Base-by-base conservation (phyloP, 108 stramenopile genomes). In the Fragilariopsis cylindrus region DNA sequence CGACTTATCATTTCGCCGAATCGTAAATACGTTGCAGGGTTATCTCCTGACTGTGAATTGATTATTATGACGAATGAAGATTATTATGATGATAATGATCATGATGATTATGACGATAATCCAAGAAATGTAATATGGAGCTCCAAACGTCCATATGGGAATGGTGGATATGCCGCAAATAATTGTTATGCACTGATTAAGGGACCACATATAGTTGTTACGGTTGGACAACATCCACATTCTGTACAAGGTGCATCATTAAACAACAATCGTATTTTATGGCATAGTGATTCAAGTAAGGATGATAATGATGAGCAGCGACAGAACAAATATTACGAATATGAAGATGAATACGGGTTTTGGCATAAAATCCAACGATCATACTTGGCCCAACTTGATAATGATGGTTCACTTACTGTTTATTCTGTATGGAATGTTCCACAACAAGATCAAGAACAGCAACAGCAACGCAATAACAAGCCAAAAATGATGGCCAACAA, bases 341-440 rank as follows among this genome's bases (percentile, higher is more conserved):
- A 79, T 64, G 65, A 80, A 30, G 57, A 65, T 40, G 71, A 76
- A 57, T 72, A 39, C 43, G 54, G 71, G 41, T 75, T 78, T 21
- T 46, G 77, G 49, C 64, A 70, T 1, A 54, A 71, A 7, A 53
- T 65, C 11, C 82, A 76, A 69, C 71, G n/a, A n/a, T 19, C 71
- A 2, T 90, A 87, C 63, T 72, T 88, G 79, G 86, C 88, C 3
- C 82, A 87, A 55, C 64, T 93, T 56, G 92, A 91, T 70, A 83
- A 89, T 57, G 92, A 93, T 72, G 92, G 92, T 15, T 79, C 84
- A 0, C 77, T 93, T 39, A 84, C 84, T 4, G 84, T 93, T n/a
- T 93, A 93, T 57, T 58, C 77, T 43, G 75, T 78, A 15, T 70
- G 77, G 74, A 57, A 39, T 43, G 16, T 72, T 7, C 30, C 50